Evolutionary conservation across 768 basidiomycete species (phyloP).

Genomic region (Neoboletus brunneissimus): DNA sequence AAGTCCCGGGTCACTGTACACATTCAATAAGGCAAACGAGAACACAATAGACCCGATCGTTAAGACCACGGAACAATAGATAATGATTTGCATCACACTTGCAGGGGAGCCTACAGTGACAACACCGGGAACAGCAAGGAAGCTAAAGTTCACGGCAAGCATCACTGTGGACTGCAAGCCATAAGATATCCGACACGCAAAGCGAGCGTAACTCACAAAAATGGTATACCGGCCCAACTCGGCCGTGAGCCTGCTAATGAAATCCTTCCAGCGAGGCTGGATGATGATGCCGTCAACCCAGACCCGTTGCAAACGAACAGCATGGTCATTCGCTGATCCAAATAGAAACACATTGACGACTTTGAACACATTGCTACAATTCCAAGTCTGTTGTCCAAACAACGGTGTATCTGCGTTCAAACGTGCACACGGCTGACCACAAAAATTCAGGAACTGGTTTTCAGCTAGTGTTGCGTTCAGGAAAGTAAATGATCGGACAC

Average conservation of each 20-base stretch:
- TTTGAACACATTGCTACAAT: not conserved
- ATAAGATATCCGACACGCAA: not conserved
- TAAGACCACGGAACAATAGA: slow-evolving; percentile 13
- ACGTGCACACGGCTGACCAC: slow-evolving; percentile 9
- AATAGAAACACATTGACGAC: not conserved
- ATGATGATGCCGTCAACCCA: slow-evolving; percentile 15
- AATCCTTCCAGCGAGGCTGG: slow-evolving; percentile 14
- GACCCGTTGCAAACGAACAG: slow-evolving; percentile 12
- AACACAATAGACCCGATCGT: slow-evolving; percentile 16
- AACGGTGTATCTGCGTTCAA: slow-evolving; percentile 8
- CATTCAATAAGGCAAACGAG: slow-evolving; percentile 11
- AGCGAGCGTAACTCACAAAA: not conserved
- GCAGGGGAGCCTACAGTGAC: not conserved
- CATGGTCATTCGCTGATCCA: slow-evolving; percentile 5
- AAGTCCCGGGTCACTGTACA: slow-evolving; percentile 12
- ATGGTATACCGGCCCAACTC: slow-evolving; percentile 14
- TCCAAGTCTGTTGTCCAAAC: slow-evolving; percentile 12
- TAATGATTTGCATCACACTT: not conserved
- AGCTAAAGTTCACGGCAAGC: slow-evolving; percentile 16
- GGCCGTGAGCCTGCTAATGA: not conserved
- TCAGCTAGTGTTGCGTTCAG: slow-evolving; percentile 2
- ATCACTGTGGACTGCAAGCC: slow-evolving; percentile 15
- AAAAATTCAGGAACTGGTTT: slow-evolving; percentile 14
- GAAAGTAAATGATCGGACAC: not conserved
- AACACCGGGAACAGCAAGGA: slow-evolving; percentile 15